phyloP scores from a whole-genome alignment of 768 basidiomycete species.

The Chalciporus pseudorubinellus region DNA sequence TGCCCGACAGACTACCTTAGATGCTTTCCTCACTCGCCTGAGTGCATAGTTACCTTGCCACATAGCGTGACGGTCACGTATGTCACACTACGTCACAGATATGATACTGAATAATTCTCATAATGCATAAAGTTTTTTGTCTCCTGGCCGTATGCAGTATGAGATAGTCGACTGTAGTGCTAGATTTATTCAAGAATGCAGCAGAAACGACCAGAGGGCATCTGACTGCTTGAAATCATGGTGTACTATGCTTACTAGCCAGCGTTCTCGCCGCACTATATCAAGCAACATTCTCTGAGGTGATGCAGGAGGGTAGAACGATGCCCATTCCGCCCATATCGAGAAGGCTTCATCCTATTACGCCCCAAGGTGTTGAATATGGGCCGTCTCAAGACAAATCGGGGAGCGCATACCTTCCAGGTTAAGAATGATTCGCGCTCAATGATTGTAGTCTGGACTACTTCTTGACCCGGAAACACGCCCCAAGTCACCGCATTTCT shows the following conservation, averaged over 20 bases:
- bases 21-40: too few species aligned
- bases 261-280: slow-evolving; percentile 64
- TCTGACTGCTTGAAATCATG: slow-evolving; percentile 84
- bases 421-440: slow-evolving; percentile 91
- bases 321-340: slow-evolving; percentile 95
- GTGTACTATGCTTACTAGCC: slow-evolving; percentile 91
- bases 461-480: slow-evolving; percentile 94
- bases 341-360: slow-evolving; percentile 91
- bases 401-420: slow-evolving; percentile 75
- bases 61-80: too few species aligned
- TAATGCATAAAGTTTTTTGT: neutral
- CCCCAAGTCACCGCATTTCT: slow-evolving; percentile 99
- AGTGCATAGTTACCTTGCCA: too few species aligned
- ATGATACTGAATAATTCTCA: neutral
- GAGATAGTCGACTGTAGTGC: too few species aligned
- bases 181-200: slow-evolving; percentile 9
- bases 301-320: slow-evolving; percentile 76
- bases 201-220: slow-evolving; percentile 84
- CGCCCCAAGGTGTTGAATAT: slow-evolving; percentile 2
- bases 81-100: too few species aligned
- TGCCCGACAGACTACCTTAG: too few species aligned
- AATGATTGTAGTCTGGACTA: slow-evolving; percentile 94
- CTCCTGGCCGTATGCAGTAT: neutral
- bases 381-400: neutral
- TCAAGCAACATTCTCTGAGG: slow-evolving; percentile 73